phyloP scores from a whole-genome alignment of 495 filamentous ascomycete species.

The Friedmanniomyces endolithicus region DNA sequence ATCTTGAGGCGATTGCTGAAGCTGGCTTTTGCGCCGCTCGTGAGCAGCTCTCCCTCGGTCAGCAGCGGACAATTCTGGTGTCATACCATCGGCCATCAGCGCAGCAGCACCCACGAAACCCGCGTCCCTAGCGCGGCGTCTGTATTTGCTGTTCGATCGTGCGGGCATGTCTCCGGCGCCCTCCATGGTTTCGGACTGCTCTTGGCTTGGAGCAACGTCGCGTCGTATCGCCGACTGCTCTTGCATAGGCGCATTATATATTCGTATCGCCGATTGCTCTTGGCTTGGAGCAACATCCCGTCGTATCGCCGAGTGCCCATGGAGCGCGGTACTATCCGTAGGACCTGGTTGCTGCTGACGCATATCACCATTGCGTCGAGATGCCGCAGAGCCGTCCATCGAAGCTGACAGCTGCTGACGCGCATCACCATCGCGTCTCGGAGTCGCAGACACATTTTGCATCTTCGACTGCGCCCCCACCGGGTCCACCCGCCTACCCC shows the following conservation, averaged over 20 bases:
- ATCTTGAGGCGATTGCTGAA: not conserved
- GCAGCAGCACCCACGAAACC: conserved; percentile 19
- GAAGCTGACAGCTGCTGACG: not conserved
- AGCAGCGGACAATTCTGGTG: not conserved
- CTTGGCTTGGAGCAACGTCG: not conserved
- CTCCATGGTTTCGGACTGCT: not conserved
- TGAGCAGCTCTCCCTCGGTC: conserved; percentile 11
- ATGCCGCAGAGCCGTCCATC: not conserved
- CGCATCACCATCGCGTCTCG: not conserved
- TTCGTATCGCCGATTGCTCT: too few species aligned
- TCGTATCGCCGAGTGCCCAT: not conserved
- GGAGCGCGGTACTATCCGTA: too few species aligned
- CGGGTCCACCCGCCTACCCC: too few species aligned
- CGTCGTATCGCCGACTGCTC: not conserved
- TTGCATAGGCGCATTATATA: too few species aligned
- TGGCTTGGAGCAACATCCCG: not conserved
- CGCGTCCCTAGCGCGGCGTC: conserved; percentile 18
- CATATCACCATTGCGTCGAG: not conserved
- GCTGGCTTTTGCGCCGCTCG: conserved; percentile 10
- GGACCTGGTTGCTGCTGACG: not conserved
- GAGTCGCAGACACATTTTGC: not conserved
- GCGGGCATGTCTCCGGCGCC: not conserved
- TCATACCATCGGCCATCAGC: conserved; percentile 2
- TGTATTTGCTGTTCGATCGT: conserved; percentile 8
- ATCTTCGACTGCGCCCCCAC: not conserved